Conservation (phyloP, 768 basidiomycete species). For the Asterophora parasitica region DNA sequence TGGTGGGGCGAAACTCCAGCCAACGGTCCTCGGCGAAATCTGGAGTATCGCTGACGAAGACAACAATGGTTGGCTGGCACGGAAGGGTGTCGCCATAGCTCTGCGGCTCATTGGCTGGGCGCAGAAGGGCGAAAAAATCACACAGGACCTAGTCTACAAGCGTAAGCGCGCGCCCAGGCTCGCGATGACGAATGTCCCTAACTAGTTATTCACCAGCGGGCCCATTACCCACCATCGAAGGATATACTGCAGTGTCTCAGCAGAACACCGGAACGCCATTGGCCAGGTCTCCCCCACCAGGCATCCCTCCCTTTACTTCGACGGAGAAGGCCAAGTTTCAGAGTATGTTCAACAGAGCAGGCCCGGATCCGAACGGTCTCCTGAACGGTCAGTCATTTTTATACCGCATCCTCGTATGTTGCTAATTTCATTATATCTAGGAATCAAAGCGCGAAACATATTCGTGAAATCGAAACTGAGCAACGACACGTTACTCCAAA, state of each 20-base stretch:
- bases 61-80: slow-evolving; percentile 89
- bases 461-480: slow-evolving; percentile 89
- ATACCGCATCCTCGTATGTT: not conserved
- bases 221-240: slow-evolving; percentile 76
- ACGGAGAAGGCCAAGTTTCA: slow-evolving; percentile 85
- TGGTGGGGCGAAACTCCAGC: slow-evolving; percentile 73
- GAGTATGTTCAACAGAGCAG: slow-evolving; percentile 67
- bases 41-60: slow-evolving; percentile 92
- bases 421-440: slow-evolving; percentile 29
- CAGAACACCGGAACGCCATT: slow-evolving; percentile 56
- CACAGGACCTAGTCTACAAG: slow-evolving; percentile 58
- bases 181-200: slow-evolving; percentile 9
- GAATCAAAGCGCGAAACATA: slow-evolving; percentile 83
- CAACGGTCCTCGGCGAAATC: slow-evolving; percentile 81
- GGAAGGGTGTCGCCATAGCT: slow-evolving; percentile 82
- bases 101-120: slow-evolving; percentile 91
- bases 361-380: slow-evolving; percentile 65
- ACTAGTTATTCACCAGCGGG: slow-evolving; percentile 53
- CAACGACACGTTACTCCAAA: slow-evolving; percentile 83
- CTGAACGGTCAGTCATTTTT: slow-evolving; percentile 58
- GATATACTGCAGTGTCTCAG: slow-evolving; percentile 51
- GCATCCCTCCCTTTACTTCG: slow-evolving; percentile 64
- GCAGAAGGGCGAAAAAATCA: slow-evolving; percentile 75
- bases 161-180: slow-evolving; percentile 44
- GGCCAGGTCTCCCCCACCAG: slow-evolving; percentile 58